Conservation (phyloP, 164 flowering plant species). For the Litsea cubeba region DNA sequence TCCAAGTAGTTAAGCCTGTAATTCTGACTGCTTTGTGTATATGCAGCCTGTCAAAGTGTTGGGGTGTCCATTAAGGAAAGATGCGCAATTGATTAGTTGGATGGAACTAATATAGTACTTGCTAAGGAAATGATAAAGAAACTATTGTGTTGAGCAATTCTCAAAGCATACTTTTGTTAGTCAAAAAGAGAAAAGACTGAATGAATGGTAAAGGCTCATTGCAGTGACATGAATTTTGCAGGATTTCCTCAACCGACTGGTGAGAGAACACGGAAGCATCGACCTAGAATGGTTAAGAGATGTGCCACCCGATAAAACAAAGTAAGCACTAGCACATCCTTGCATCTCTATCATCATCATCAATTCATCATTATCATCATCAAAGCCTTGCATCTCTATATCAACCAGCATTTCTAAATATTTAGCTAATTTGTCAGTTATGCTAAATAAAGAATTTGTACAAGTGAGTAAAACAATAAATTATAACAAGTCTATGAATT, state of each 20-base stretch:
- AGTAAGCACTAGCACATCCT: constrained; percentile 46
- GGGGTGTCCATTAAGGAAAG: neutral
- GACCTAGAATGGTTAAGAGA: constrained; percentile 98
- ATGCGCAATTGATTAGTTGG: neutral
- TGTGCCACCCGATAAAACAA: constrained; percentile 91
- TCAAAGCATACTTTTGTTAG: neutral
- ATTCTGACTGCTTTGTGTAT: too few species aligned
- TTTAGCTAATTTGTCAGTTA: too few species aligned
- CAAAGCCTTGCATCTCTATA: neutral
- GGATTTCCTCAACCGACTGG: constrained; percentile 81
- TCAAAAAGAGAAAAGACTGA: too few species aligned
- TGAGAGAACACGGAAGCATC: constrained; percentile 78
- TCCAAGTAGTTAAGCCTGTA: too few species aligned
- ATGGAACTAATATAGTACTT: too few species aligned
- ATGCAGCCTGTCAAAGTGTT: too few species aligned
- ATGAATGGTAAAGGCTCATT: neutral
- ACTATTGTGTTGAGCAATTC: neutral
- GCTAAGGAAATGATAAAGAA: neutral
- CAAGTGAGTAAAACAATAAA: too few species aligned
- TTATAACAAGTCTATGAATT: too few species aligned
- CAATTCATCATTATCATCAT: neutral
- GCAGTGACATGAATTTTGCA: constrained; percentile 28
- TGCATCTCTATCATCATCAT: neutral
- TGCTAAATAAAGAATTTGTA: too few species aligned
- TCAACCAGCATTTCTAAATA: neutral